These are phyloP conservation scores for Kwoniella sp. DNA, from an alignment of 768 basidiomycete genomes.

Conservation along the genomic window DNA sequence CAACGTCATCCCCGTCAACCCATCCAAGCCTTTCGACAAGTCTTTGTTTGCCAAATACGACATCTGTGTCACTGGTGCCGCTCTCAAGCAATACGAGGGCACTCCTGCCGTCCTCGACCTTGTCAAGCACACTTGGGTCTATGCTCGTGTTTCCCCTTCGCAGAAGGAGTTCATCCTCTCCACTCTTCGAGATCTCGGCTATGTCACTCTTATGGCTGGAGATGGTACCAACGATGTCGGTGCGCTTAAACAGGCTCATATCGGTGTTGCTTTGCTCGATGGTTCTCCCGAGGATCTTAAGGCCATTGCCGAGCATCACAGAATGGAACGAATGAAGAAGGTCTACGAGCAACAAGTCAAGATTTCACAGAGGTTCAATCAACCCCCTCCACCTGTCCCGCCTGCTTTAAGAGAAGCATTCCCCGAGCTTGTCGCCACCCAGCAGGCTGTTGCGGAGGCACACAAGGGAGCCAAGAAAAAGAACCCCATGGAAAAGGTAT, in stretches of 20 bases:
- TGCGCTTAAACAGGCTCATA: slow-evolving; percentile 95
- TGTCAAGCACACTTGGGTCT: slow-evolving; percentile 95
- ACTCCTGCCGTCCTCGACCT: slow-evolving; percentile 72
- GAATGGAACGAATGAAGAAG: slow-evolving; percentile 86
- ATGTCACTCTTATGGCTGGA: slow-evolving; percentile 94
- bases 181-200: slow-evolving; percentile 83
- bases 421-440: slow-evolving; percentile 87
- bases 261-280: slow-evolving; percentile 89
- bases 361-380: slow-evolving; percentile 84
- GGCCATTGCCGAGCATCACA: slow-evolving; percentile 90
- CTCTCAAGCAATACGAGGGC: slow-evolving; percentile 80
- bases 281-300: slow-evolving; percentile 87
- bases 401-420: slow-evolving; percentile 80
- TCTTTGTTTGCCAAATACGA: slow-evolving; percentile 83
- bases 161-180: slow-evolving; percentile 97
- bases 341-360: slow-evolving; percentile 95
- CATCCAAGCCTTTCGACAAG: slow-evolving; percentile 72
- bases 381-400: slow-evolving; percentile 91
- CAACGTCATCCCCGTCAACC: slow-evolving; percentile 82
- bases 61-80: slow-evolving; percentile 93
- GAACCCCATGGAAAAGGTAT: slow-evolving; percentile 89
- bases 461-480: slow-evolving; percentile 65
- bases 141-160: slow-evolving; percentile 91
- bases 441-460: slow-evolving; percentile 73
- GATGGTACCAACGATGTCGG: slow-evolving; percentile 99